These are phyloP conservation scores for Ophiostoma sp. DNA, from an alignment of 2,329 filamentous ascomycete species.

Conservation along the genomic window DNA sequence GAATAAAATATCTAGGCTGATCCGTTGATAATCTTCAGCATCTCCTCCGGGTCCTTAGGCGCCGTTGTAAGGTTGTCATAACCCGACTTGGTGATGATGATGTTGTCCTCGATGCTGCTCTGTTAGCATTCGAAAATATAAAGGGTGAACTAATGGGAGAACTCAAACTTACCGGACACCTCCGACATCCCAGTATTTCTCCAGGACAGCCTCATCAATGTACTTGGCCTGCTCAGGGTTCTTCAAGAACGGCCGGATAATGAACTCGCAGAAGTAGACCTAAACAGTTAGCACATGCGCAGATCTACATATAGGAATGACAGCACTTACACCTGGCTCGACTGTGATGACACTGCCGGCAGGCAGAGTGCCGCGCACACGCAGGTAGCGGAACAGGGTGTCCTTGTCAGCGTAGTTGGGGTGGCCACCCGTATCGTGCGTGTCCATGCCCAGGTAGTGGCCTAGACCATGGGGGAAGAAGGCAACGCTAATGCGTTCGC, in stretches of 20 bases:
- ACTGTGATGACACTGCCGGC: constrained; percentile 84
- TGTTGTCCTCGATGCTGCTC: constrained; percentile 54
- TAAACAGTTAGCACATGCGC: constrained; percentile 31
- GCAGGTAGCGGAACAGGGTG: constrained; percentile 77
- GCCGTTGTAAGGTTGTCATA: constrained; percentile 61
- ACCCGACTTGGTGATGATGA: constrained; percentile 57
- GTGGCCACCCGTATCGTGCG: constrained; percentile 78
- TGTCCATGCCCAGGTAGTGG: constrained; percentile 89
- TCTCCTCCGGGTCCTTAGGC: constrained; percentile 54
- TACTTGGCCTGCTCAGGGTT: constrained; percentile 67
- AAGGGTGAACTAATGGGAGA: background rate
- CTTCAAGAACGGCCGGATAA: constrained; percentile 72
- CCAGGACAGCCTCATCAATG: constrained; percentile 67
- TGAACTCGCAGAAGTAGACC: constrained; percentile 89
- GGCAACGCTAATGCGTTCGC: constrained; percentile 72
- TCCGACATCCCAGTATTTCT: constrained; percentile 76
- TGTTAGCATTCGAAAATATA: background rate
- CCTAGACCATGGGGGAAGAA: constrained; percentile 91
- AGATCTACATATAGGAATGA: background rate
- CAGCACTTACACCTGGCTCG: constrained; percentile 70
- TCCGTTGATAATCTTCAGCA: constrained; percentile 49
- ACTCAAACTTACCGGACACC: constrained; percentile 57
- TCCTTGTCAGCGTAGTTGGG: constrained; percentile 74
- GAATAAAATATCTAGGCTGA: background rate
- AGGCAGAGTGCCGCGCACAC: constrained; percentile 69